Evolutionary conservation across 2,329 filamentous ascomycete species (phyloP).

Genomic region (Exserohilum rostratum): DNA sequence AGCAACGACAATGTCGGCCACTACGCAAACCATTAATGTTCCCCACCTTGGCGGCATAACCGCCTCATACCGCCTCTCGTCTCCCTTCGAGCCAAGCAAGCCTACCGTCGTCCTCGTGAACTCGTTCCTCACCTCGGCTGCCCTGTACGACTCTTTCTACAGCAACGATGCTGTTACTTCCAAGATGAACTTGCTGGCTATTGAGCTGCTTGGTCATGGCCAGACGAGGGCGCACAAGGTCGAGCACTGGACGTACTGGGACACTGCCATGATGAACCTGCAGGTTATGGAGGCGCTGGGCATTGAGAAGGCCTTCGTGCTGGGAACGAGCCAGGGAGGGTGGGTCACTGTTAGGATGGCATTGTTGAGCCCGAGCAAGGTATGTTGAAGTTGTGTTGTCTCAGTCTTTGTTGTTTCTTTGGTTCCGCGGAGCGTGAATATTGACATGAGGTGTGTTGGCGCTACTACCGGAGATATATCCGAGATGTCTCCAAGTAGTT

Average conservation of each 20-base stretch:
- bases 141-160: slow-evolving; percentile 53
- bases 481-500: no score
- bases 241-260: slow-evolving; percentile 62
- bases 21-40: slow-evolving; percentile 51
- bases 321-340: slow-evolving; percentile 61
- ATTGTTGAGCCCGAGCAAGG: slow-evolving; percentile 56
- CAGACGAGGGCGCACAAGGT: slow-evolving; percentile 50
- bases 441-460: no score
- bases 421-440: no score
- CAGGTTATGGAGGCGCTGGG: slow-evolving; percentile 50
- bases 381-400: background rate
- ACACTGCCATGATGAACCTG: slow-evolving; percentile 56
- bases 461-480: no score
- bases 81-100: slow-evolving; percentile 48
- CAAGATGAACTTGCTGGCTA: slow-evolving; percentile 58
- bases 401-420: background rate
- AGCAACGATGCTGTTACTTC: slow-evolving; percentile 43
- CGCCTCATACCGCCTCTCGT: slow-evolving; percentile 55
- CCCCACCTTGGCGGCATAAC: slow-evolving; percentile 59
- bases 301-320: slow-evolving; percentile 53
- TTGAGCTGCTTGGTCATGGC: slow-evolving; percentile 61
- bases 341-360: slow-evolving; percentile 61
- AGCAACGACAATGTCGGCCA: slow-evolving; percentile 27
- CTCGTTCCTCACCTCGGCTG: slow-evolving; percentile 57
- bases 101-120: slow-evolving; percentile 60